Base-by-base conservation (phyloP, 441 rosid genomes). In the Pelargonium fulgidum region DNA sequence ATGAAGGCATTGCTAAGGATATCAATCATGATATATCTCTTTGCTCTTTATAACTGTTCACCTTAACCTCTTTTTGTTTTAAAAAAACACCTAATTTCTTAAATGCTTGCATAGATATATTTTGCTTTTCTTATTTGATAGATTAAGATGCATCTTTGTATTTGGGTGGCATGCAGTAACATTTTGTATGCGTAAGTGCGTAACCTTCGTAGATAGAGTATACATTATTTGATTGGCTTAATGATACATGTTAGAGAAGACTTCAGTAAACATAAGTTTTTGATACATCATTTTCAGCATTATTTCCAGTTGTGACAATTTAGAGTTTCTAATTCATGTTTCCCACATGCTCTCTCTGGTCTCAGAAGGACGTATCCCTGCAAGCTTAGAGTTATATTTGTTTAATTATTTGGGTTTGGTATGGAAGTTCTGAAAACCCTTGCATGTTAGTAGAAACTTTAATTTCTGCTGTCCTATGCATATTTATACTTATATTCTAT, bases 1-100 rank as follows among this genome's bases (percentile, higher is more conserved):
- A 77, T 69, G 8, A 26, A 41, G 42, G 12, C 22, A 20, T 74
- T 29, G 20, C 67, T 20, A 5, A 56, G 62, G 24, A 56, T 47
- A 47, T 56, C 8, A 56, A 56, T 56, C 62, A 7, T 16, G 62
- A 14, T 56, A 17, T 56, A 56, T 16, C 8, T 56, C 62, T 56
- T 22, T 56, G 62, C 58, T 14, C 58, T 50, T 50, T 50, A 13
- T 54, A 7, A 14, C 7, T 16, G 58, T 54, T 16, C 24, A 56
- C 62, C 17, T 17, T 17, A 16, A 56, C 62, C 24, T 17, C 20
- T 56, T 14, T 56, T 56, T 9, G 8, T 17, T 2, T 22, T 7
- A 3, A 9, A 56, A 47, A 56, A 56, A 19, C 8, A 56, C 62
- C 62, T 16, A 16, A 17, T 56, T 16, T 17, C 62, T 7, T 7